phyloP scores from a whole-genome alignment of 495 filamentous ascomycete genomes.

The Xylaria telfairii region DNA sequence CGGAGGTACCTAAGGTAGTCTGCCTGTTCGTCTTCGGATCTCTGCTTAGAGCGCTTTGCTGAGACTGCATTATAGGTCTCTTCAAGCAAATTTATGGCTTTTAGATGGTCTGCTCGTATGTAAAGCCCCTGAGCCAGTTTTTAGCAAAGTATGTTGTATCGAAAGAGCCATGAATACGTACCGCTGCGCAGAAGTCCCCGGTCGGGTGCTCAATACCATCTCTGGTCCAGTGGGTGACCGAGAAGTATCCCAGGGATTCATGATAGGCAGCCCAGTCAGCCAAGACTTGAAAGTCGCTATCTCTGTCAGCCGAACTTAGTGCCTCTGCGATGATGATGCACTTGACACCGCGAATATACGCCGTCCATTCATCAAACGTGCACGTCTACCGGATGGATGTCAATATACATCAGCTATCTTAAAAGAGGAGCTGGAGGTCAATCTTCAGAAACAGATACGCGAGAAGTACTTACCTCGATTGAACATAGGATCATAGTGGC shows the following conservation, averaged over 20 bases:
- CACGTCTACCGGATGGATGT: conserved; percentile 26
- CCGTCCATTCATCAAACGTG: conserved; percentile 34
- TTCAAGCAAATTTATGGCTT: neutral
- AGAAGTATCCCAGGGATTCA: conserved; percentile 16
- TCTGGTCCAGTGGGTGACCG: neutral
- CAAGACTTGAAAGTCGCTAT: conserved; percentile 33
- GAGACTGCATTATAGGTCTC: neutral
- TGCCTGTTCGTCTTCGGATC: neutral
- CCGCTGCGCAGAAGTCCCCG: neutral
- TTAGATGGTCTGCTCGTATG: neutral
- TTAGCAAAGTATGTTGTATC: neutral
- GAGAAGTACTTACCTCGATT: neutral
- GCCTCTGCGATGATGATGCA: conserved; percentile 30
- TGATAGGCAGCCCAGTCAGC: conserved; percentile 49
- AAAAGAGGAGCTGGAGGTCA: neutral
- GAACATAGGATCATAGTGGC: conserved; percentile 44
- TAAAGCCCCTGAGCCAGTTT: neutral
- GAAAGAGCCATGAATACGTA: neutral
- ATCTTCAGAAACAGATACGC: neutral
- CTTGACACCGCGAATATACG: conserved; percentile 38
- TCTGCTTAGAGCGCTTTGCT: neutral
- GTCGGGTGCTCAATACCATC: neutral
- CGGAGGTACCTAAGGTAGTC: neutral
- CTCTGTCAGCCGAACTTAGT: neutral
- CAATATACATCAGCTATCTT: neutral